These are phyloP conservation scores for Thelonectria discophora DNA, from an alignment of 2,329 filamentous ascomycete genomes.

Conservation along the genomic window DNA sequence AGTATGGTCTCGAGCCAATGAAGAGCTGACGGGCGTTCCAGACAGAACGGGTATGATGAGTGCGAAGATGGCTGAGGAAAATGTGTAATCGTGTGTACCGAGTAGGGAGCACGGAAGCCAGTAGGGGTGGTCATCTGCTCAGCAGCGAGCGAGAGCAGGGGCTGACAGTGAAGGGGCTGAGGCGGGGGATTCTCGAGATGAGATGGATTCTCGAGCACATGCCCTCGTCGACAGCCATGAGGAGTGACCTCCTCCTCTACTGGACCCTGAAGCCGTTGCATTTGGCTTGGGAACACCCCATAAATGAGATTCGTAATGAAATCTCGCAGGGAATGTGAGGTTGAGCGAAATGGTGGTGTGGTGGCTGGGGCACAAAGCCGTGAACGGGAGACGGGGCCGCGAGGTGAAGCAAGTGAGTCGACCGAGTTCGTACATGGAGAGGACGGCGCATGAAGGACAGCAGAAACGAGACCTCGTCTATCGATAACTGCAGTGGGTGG, in stretches of 20 bases:
- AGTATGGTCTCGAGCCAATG: slow-evolving; percentile 51
- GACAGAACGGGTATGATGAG: slow-evolving; percentile 20
- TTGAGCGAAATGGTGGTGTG: slow-evolving; percentile 16
- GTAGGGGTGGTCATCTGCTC: slow-evolving; percentile 33
- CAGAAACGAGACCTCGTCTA: slow-evolving; percentile 16
- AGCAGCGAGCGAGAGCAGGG: slow-evolving; percentile 27
- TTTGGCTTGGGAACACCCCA: slow-evolving; percentile 34
- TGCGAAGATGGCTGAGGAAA: slow-evolving; percentile 21
- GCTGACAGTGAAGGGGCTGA: slow-evolving; percentile 12
- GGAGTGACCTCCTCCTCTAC: not conserved
- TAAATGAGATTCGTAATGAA: slow-evolving; percentile 33
- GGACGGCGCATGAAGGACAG: slow-evolving; percentile 2
- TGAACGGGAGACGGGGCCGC: slow-evolving; percentile 20
- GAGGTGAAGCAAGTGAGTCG: slow-evolving; percentile 31
- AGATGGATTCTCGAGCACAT: slow-evolving; percentile 27
- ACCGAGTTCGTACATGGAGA: not conserved
- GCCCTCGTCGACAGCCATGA: slow-evolving; percentile 8
- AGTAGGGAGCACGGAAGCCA: slow-evolving; percentile 26
- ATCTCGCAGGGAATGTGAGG: not conserved
- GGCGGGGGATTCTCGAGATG: slow-evolving; percentile 32
- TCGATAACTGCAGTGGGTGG: slow-evolving; percentile 12
- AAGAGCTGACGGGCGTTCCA: slow-evolving; percentile 31
- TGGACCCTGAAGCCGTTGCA: slow-evolving; percentile 25
- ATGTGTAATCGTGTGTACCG: slow-evolving; percentile 22
- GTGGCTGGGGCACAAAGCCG: slow-evolving; percentile 16